Conservation (phyloP, 1,139 yeast species). For the Kazachstania sp. region DNA sequence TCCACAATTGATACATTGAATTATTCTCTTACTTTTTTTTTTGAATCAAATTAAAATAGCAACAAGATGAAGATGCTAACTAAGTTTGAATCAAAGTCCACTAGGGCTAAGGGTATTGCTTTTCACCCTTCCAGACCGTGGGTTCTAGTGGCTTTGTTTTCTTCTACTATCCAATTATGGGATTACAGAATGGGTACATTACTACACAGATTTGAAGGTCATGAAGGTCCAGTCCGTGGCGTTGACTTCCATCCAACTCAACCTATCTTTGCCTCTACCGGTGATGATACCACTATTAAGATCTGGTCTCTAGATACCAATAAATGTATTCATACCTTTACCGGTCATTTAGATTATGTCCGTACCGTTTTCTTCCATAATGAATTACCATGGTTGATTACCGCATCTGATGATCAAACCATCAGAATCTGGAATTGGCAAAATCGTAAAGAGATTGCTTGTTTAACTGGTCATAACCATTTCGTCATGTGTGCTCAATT, state of each 20-base stretch:
- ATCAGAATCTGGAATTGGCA: slow-evolving; percentile 99
- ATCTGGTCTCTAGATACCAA: slow-evolving; percentile 94
- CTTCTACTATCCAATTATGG: slow-evolving; percentile 96
- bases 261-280: slow-evolving; percentile 93
- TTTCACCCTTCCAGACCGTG: slow-evolving; percentile 93
- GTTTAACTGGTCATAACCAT: slow-evolving; percentile 96
- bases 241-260: slow-evolving; percentile 97
- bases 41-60: background rate
- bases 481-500: slow-evolving; percentile 98
- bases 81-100: slow-evolving; percentile 95
- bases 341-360: slow-evolving; percentile 91
- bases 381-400: slow-evolving; percentile 94
- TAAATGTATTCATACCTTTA: slow-evolving; percentile 82
- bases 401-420: slow-evolving; percentile 97
- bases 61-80: slow-evolving; percentile 88
- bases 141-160: slow-evolving; percentile 89
- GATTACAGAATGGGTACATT: slow-evolving; percentile 99
- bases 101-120: slow-evolving; percentile 97
- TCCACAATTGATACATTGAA: too few species aligned
- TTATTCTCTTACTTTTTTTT: background rate
- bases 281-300: slow-evolving; percentile 90
- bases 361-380: slow-evolving; percentile 93
- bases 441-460: slow-evolving; percentile 93
- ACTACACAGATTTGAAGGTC: slow-evolving; percentile 94
- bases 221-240: slow-evolving; percentile 95